Conservation (phyloP, 805 yeast species). For the Wickerhamomyces tratensis region DNA sequence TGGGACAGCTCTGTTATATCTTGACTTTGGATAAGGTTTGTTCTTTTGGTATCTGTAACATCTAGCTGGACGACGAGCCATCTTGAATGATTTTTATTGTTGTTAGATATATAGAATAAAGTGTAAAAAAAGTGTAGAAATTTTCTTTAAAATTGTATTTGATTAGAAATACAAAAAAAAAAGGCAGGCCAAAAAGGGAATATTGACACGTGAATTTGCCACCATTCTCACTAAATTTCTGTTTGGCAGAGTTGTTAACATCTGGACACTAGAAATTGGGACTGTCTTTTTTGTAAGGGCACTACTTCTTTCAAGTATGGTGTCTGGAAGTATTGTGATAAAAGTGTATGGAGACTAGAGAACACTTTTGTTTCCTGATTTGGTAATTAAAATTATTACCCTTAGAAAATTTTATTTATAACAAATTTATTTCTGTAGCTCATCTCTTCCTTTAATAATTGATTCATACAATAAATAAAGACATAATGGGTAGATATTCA, state of each 20-base stretch:
- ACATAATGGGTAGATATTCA: constrained; percentile 74
- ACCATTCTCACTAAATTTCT: too few relatives aligned
- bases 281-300: background rate
- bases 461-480: too few relatives aligned
- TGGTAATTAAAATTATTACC: background rate
- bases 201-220: too few relatives aligned
- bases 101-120: background rate
- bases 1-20: constrained; percentile 99
- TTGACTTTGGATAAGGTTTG: constrained; percentile 99
- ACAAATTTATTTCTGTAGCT: background rate
- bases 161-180: constrained; percentile 1
- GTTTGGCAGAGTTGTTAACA: too few relatives aligned
- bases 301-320: background rate
- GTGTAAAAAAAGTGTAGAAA: background rate
- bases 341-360: too few relatives aligned
- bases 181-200: background rate
- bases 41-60: constrained; percentile 99
- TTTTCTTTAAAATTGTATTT: background rate
- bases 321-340: background rate
- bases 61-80: constrained; percentile 99
- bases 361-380: background rate
- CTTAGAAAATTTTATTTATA: constrained; percentile 1
- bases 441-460: background rate
- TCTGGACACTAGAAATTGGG: background rate
- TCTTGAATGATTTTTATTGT: constrained; percentile 39